phyloP scores from a whole-genome alignment of 139 green algal genomes.

The Asterochloris sp. region DNA sequence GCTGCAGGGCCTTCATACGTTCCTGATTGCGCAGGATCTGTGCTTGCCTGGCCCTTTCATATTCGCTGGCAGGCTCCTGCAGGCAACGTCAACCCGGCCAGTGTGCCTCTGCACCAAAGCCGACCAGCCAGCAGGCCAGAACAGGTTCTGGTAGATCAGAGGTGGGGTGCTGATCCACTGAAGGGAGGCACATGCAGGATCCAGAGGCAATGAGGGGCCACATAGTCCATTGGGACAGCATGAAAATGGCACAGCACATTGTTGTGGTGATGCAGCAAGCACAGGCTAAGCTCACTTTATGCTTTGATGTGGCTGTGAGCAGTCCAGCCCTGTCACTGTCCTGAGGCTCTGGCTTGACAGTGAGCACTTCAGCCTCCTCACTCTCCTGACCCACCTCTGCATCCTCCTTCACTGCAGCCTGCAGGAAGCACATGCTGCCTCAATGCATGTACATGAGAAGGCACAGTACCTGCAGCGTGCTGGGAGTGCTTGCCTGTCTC shows the following conservation, averaged over 20 bases:
- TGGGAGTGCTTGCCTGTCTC: no score
- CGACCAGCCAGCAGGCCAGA: no score
- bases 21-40: constrained; percentile 43
- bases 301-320: neutral
- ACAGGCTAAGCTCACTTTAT: neutral
- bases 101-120: no score
- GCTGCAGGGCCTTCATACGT: constrained; percentile 35
- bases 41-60: constrained; percentile 34
- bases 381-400: neutral
- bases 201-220: no score
- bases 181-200: no score
- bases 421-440: no score
- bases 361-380: neutral
- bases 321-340: neutral
- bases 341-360: neutral
- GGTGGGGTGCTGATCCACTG: no score
- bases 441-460: no score
- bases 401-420: constrained; percentile 2
- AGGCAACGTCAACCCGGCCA: no score
- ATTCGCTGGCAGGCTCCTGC: constrained; percentile 24
- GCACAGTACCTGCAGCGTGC: no score
- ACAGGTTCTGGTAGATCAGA: no score
- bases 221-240: neutral
- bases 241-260: neutral
- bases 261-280: neutral